These are phyloP conservation scores for Aspergillus fumigatus DNA, from an alignment of 2,329 filamentous ascomycete species.

Conservation along the genomic window DNA sequence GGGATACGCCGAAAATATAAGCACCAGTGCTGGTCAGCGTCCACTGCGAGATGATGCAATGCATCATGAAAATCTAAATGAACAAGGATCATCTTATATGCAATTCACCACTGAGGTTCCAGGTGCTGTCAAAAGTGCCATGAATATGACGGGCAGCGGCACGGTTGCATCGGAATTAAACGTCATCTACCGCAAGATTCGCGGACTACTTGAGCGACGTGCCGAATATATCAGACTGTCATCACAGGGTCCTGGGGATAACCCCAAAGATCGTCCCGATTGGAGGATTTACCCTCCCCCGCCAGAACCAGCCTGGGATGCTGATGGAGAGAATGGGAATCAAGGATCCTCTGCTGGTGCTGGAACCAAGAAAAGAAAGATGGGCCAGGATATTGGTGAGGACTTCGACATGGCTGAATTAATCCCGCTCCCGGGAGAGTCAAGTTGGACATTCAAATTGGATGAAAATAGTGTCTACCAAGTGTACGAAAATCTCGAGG, in stretches of 20 bases:
- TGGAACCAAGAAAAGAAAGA: slow-evolving; percentile 65
- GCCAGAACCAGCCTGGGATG: slow-evolving; percentile 84
- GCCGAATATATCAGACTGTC: slow-evolving; percentile 87
- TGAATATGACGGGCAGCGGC: slow-evolving; percentile 67
- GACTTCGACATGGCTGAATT: slow-evolving; percentile 83
- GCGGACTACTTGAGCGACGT: slow-evolving; percentile 80
- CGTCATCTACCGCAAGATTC: slow-evolving; percentile 84
- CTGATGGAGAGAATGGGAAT: slow-evolving; percentile 46
- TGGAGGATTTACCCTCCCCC: slow-evolving; percentile 92
- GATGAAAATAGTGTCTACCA: slow-evolving; percentile 88
- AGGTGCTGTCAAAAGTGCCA: slow-evolving; percentile 56
- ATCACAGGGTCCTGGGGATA: slow-evolving; percentile 74
- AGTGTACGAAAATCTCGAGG: slow-evolving; percentile 69
- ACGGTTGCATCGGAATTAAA: slow-evolving; percentile 79
- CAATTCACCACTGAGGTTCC: slow-evolving; percentile 56
- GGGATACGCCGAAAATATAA: background rate
- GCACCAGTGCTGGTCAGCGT: background rate
- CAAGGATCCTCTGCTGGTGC: slow-evolving; percentile 38
- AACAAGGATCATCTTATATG: slow-evolving; percentile 36
- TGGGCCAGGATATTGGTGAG: slow-evolving; percentile 83
- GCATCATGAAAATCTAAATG: too few species aligned
- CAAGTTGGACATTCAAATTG: slow-evolving; percentile 70
- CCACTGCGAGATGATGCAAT: background rate
- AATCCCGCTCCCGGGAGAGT: slow-evolving; percentile 65
- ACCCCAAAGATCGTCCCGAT: slow-evolving; percentile 75